phyloP scores from a whole-genome alignment of 164 flowering plant genomes.

The Dillenia suffruticosa region DNA sequence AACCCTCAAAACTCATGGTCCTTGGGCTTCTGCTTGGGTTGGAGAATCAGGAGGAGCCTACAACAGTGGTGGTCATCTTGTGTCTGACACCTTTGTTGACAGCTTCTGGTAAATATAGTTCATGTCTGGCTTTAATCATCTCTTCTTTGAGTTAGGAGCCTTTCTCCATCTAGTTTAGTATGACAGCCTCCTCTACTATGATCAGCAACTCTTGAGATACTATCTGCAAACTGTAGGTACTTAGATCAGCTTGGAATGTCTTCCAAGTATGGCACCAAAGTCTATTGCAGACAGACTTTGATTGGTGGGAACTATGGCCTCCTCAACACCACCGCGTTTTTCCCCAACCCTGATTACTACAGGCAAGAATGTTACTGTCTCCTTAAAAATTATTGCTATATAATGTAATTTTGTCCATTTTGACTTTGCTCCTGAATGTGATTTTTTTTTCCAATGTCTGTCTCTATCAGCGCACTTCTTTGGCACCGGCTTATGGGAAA shows the following conservation, averaged over 20 bases:
- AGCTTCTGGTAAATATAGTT: slow-evolving; percentile 62
- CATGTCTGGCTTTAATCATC: neutral
- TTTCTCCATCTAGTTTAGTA: neutral
- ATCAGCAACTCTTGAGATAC: too few species aligned
- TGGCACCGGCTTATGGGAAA: slow-evolving; percentile 95
- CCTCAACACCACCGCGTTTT: slow-evolving; percentile 58
- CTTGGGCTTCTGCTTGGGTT: slow-evolving; percentile 93
- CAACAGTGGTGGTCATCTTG: slow-evolving; percentile 73
- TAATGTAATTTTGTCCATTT: too few species aligned
- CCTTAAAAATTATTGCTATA: neutral
- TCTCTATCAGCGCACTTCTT: slow-evolving; percentile 65
- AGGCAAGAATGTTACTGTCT: slow-evolving; percentile 37
- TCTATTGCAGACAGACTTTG: slow-evolving; percentile 80
- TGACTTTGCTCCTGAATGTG: neutral
- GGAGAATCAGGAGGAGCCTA: slow-evolving; percentile 97
- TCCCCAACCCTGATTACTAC: slow-evolving; percentile 92
- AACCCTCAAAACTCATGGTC: slow-evolving; percentile 45
- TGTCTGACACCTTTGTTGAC: slow-evolving; percentile 73
- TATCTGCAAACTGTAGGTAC: slow-evolving; percentile 41
- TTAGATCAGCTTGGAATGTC: slow-evolving; percentile 95
- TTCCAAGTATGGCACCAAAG: slow-evolving; percentile 70
- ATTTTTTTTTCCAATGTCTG: slow-evolving; percentile 6
- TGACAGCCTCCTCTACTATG: too few species aligned
- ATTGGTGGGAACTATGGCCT: slow-evolving; percentile 93
- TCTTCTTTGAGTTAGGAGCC: neutral